Evolutionary conservation across 2,329 filamentous ascomycete species (phyloP), one percentile per base, ranked within the genome.

Genomic region (Didymella segeticola): DNA sequence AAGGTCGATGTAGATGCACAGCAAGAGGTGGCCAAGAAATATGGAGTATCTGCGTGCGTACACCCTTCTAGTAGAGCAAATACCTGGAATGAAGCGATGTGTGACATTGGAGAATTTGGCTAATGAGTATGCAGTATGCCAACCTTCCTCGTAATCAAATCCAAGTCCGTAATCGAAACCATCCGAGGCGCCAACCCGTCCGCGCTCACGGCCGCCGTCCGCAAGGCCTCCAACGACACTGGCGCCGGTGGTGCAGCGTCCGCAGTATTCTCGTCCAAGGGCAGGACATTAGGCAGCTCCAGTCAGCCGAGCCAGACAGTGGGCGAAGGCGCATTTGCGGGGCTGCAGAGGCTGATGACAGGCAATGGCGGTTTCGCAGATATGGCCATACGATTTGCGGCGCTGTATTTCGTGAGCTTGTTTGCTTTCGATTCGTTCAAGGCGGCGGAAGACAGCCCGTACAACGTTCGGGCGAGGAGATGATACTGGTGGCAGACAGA

Each of bases 1-100:
- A 83, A 84, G 73, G 78, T 84, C 26, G 79, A 85, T 53, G 82
- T 84, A 12, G 82, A 85, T 61, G 77, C 77, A 41, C 77, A 81
- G 58, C 74, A 77, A 33, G 77, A 79, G 31, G 75, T 84, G 7
- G 80, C 82, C 14, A 67, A 71, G 51, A 78, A 81, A 41, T 77
- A 81, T 52, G 74, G 77, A 17, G 79, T 85, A 5, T 76, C 75
- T 30, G 82, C 82, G 73, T 75, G 67, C 26, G 73, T 67, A 25
- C 26, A 31, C 20, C 17, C 15, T 15, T 43, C 31, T 29, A 17
- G 37, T 25, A 20, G 14, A 38, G 29, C 23, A 9, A n/a, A 15
- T 2, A 25, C 22, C 4, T 9, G 3, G 14, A 12, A 7, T 19
- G 17, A n/a, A n/a, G 30, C 19, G 4, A 14, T 22, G 4, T 2